A percentile compares a stretch with the other conserved stretches of the same genome.
phyloP scores from a whole-genome alignment of 2,329 filamentous ascomycete genomes.

The Aureobasidium mangrovei region DNA sequence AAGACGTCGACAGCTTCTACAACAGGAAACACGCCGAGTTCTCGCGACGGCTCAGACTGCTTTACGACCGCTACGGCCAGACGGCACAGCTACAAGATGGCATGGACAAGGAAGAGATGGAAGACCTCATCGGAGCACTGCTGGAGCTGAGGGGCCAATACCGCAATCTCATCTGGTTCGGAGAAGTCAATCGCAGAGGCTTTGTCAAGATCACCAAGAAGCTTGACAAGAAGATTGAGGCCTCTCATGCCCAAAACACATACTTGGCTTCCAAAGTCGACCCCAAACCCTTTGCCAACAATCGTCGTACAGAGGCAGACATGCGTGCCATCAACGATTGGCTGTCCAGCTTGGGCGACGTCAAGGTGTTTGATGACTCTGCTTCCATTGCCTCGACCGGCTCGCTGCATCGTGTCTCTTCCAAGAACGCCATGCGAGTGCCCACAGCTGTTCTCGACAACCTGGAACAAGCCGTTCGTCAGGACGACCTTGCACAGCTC shows the following conservation, averaged over 20 bases:
- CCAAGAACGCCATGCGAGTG: constrained; percentile 65
- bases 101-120: constrained; percentile 78
- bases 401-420: constrained; percentile 68
- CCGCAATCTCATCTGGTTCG: constrained; percentile 93
- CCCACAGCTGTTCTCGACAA: constrained; percentile 59
- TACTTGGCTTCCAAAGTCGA: constrained; percentile 91
- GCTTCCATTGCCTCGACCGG: constrained; percentile 59
- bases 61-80: constrained; percentile 80
- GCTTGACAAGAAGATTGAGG: constrained; percentile 84
- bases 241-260: constrained; percentile 62
- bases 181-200: constrained; percentile 87
- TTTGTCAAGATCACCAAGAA: constrained; percentile 99
- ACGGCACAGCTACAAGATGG: constrained; percentile 59
- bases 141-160: constrained; percentile 81
- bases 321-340: constrained; percentile 77
- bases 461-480: constrained; percentile 62
- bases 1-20: constrained; percentile 94
- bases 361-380: constrained; percentile 66
- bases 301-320: constrained; percentile 47
- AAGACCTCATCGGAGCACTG: constrained; percentile 83
- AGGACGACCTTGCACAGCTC: constrained; percentile 54
- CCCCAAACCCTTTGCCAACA: constrained; percentile 77
- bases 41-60: constrained; percentile 70
- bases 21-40: constrained; percentile 89
- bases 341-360: constrained; percentile 73